These are phyloP conservation scores for Pezicula carpinea DNA, from an alignment of 2,329 filamentous ascomycete genomes.

Conservation along the genomic window DNA sequence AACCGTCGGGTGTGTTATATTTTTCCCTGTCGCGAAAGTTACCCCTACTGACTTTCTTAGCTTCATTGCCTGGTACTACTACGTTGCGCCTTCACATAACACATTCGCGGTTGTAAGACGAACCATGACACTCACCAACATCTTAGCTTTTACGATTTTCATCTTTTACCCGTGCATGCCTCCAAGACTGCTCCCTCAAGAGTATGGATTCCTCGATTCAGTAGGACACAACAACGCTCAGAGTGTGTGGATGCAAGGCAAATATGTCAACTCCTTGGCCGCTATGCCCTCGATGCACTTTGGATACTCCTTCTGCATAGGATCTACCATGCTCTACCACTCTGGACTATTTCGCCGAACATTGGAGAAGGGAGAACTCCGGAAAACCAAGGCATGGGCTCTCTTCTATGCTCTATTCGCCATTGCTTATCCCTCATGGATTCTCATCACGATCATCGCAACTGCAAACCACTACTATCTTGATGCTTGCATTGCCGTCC, in stretches of 20 bases:
- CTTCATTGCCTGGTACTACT: slow-evolving; percentile 62
- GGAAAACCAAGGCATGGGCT: slow-evolving; percentile 38
- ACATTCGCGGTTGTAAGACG: slow-evolving; percentile 41
- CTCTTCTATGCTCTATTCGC: slow-evolving; percentile 38
- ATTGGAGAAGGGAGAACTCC: slow-evolving; percentile 35
- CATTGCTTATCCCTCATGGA: slow-evolving; percentile 40
- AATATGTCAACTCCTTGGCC: slow-evolving; percentile 45
- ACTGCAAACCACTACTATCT: slow-evolving; percentile 53
- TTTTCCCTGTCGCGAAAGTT: background rate
- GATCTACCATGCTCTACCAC: slow-evolving; percentile 47
- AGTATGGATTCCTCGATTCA: slow-evolving; percentile 45
- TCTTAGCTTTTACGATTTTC: slow-evolving; percentile 47
- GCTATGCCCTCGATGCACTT: slow-evolving; percentile 51
- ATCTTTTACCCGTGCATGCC: slow-evolving; percentile 50
- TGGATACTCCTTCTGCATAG: slow-evolving; percentile 49
- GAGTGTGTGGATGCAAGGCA: slow-evolving; percentile 45
- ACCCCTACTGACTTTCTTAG: slow-evolving; percentile 30
- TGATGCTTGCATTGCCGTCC: slow-evolving; percentile 42
- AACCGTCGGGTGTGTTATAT: slow-evolving; percentile 45
- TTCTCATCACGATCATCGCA: slow-evolving; percentile 45
- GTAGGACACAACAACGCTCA: slow-evolving; percentile 44
- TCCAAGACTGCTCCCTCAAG: slow-evolving; percentile 42
- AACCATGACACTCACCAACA: slow-evolving; percentile 48
- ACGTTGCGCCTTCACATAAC: slow-evolving; percentile 45
- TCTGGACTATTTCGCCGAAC: slow-evolving; percentile 37